A percentile compares a stretch with the other conserved stretches of the same genome.
phyloP scores from a whole-genome alignment of 2,329 filamentous ascomycete genomes.

The Xylaria sp. region DNA sequence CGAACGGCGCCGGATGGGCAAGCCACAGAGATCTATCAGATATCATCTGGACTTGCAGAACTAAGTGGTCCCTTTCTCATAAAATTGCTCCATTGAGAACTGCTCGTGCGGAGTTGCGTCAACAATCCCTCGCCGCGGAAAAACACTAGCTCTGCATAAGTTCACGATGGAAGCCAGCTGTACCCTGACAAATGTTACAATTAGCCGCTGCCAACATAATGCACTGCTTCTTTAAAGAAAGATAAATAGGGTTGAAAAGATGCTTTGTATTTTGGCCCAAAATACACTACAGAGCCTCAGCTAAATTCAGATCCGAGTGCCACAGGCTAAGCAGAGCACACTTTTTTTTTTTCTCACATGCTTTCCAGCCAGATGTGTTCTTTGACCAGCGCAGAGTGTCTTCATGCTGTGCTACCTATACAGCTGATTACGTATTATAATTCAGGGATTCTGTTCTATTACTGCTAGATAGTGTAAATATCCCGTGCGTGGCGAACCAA shows the following conservation, averaged over 20 bases:
- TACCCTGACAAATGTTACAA: not conserved
- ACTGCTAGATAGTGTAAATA: not conserved
- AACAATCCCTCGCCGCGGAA: not conserved
- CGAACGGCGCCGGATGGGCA: conserved; percentile 24
- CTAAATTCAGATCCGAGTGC: not conserved
- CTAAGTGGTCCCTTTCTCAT: not conserved
- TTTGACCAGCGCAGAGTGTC: conserved; percentile 6
- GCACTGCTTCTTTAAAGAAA: not conserved
- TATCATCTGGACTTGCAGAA: conserved; percentile 31
- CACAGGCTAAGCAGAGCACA: not conserved
- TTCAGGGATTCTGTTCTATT: conserved; percentile 17
- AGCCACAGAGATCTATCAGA: conserved; percentile 35
- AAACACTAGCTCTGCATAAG: not conserved
- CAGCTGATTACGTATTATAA: conserved; percentile 9
- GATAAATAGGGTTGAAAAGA: too few relatives aligned
- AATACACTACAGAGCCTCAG: not conserved
- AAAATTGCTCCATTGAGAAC: not conserved
- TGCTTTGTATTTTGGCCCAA: too few relatives aligned
- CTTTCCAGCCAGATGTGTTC: not conserved
- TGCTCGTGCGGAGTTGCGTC: not conserved
- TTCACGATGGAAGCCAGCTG: too few relatives aligned
- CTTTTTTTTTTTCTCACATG: not conserved
- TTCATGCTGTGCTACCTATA: conserved; percentile 2
- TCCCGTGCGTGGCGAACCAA: conserved; percentile 25
- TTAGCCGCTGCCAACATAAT: not conserved